Base-by-base conservation (phyloP, 2,329 filamentous ascomycete species). In the Colletotrichum tropicicola region DNA sequence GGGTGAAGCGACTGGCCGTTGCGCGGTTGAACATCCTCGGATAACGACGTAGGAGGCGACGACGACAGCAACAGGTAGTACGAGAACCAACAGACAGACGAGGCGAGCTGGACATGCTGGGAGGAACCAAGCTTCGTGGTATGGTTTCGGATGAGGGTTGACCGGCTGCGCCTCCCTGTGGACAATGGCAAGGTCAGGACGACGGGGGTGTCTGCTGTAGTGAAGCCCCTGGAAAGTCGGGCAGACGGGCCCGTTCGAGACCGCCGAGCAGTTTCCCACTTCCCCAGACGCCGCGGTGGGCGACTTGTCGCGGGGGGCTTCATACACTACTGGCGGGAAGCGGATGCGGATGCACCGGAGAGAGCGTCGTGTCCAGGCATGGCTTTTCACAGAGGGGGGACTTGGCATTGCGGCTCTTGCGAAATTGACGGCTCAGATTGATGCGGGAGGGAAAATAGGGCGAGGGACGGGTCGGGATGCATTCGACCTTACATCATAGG, bases 401-500 rank as follows among this genome's bases (percentile, higher is more conserved):
- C 35, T 56, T 65, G 62, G 62, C 62, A 43, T 52, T 65, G 62
- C 62, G 57, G 57, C 62, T 65, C 58, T 65, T 37, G 44, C 35
- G 39, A 45, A 55, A 45, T 51, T 45, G 62, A 30, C 23, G 44
- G 49, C 32, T 65, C 56, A 45, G 17, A 25, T 51, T 43, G 48
- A 43, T 37, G 35, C 39, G 48, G 35, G 13, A 32, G 44, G 41
- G 43, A 45, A 44, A 25, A 21, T 28, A 32, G 27, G 25, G 19
- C 47, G 25, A 15, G 47, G 30, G 19, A 52, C 19, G 56, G 37
- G 25, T 59, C 45, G 45, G 41, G 32, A 48, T 28, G 49, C 49
- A 61, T 39, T 65, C 49, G 39, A 30, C 58, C 57, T 65, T 55
- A 62, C 62, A 65, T 65, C 62, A 65, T 65, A 52, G 44, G 61